Evolutionary conservation across 768 basidiomycete genomes (phyloP).

Genomic region (Lanmaoa rubissima): DNA sequence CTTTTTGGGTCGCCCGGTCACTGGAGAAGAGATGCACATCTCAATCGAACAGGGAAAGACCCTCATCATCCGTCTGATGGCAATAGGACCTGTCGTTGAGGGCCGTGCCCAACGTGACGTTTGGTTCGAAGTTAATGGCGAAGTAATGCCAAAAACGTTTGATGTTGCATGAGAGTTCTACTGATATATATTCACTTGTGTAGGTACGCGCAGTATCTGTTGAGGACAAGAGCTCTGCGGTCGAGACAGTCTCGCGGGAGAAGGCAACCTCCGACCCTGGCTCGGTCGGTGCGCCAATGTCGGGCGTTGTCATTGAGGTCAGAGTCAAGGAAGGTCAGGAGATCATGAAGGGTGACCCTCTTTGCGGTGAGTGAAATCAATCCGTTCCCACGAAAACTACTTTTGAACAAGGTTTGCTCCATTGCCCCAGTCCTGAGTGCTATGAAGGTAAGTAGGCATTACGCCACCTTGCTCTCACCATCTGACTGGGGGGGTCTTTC

Average conservation of each 20-base stretch:
- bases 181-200: slow-evolving; percentile 15
- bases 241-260: slow-evolving; percentile 92
- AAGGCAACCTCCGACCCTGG: slow-evolving; percentile 92
- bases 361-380: slow-evolving; percentile 64
- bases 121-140: slow-evolving; percentile 98
- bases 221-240: slow-evolving; percentile 96
- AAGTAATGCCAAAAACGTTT: slow-evolving; percentile 47
- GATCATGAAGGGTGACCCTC: slow-evolving; percentile 96
- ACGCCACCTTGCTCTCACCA: neutral
- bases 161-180: slow-evolving; percentile 11
- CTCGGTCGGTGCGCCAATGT: slow-evolving; percentile 97
- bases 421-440: slow-evolving; percentile 75
- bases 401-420: slow-evolving; percentile 10
- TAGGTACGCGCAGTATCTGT: slow-evolving; percentile 93
- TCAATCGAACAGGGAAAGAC: slow-evolving; percentile 97
- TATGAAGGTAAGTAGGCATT: slow-evolving; percentile 73
- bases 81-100: slow-evolving; percentile 89
- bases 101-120: slow-evolving; percentile 92
- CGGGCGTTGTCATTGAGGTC: slow-evolving; percentile 97
- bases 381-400: slow-evolving; percentile 20
- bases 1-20: slow-evolving; percentile 90
- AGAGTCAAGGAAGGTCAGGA: slow-evolving; percentile 97
- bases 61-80: slow-evolving; percentile 93
- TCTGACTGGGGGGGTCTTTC: slow-evolving; percentile 22
- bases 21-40: slow-evolving; percentile 96